phyloP scores from a whole-genome alignment of 73 alveolate species.

The Blepharisma stoltei region DNA sequence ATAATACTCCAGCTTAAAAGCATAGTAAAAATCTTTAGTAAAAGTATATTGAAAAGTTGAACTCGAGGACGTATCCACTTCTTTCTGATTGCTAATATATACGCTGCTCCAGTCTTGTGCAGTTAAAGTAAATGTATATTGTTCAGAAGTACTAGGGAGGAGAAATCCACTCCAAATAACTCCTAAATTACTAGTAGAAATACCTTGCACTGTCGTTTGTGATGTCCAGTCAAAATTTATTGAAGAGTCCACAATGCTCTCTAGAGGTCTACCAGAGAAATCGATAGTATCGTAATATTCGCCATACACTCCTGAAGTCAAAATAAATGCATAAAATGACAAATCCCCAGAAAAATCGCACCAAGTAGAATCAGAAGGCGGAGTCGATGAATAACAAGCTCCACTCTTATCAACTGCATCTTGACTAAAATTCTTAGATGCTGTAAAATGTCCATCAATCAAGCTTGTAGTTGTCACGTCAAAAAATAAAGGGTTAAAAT shows the following conservation, averaged over 20 bases:
- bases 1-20: too few relatives aligned
- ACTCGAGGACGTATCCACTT: too few relatives aligned
- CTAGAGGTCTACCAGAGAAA: neutral
- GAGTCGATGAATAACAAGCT: neutral
- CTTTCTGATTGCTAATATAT: too few relatives aligned
- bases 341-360: slow-evolving; percentile 7
- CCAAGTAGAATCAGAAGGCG: neutral
- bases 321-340: neutral
- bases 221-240: neutral
- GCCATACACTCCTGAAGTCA: neutral
- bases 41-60: too few relatives aligned
- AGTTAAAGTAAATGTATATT: slow-evolving; percentile 8
- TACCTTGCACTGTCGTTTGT: neutral
- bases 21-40: too few relatives aligned
- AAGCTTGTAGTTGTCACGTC: neutral
- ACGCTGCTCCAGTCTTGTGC: too few relatives aligned
- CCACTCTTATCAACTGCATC: slow-evolving; percentile 13
- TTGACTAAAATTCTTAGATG: neutral
- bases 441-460: neutral
- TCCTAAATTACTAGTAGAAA: neutral
- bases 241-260: neutral
- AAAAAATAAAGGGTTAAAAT: neutral
- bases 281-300: neutral
- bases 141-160: neutral
- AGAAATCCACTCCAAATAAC: slow-evolving; percentile 17